A percentile compares a stretch with the other conserved stretches of the same genome.
Evolutionary conservation across 331 rosid genomes (phyloP).

Genomic region (Saraca asoca): DNA sequence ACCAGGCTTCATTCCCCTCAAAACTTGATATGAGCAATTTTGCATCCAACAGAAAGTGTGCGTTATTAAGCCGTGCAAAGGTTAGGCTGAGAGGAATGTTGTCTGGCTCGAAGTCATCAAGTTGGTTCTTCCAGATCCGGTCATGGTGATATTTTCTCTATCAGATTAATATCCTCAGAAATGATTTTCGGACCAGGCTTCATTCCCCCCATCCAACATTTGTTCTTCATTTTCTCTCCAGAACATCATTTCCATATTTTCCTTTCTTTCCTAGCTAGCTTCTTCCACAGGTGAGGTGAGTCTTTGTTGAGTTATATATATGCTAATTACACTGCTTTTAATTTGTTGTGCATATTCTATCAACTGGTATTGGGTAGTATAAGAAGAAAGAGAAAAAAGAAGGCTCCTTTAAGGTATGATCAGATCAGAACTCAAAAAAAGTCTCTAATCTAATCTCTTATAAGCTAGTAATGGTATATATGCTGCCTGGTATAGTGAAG

Average conservation of each 20-base stretch:
- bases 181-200: constrained; percentile 99
- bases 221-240: constrained; percentile 9
- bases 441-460: too few species aligned
- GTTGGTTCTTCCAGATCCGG: constrained; percentile 20
- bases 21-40: neutral
- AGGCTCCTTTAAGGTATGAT: neutral
- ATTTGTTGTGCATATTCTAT: neutral
- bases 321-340: neutral
- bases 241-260: too few species aligned
- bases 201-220: constrained; percentile 90
- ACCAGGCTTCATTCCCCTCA: constrained; percentile 99
- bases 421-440: constrained; percentile 6
- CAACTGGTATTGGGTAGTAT: neutral
- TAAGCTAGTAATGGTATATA: too few species aligned
- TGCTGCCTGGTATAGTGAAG: too few species aligned
- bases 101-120: constrained; percentile 73
- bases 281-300: constrained; percentile 20
- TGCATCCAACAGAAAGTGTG: too few species aligned
- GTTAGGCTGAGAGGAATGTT: constrained; percentile 77
- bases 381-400: neutral
- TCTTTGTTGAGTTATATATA: neutral
- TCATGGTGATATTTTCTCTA: too few species aligned
- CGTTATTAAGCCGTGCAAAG: constrained; percentile 22
- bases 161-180: constrained; percentile 32
- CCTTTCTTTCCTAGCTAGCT: neutral